phyloP scores from a whole-genome alignment of 345 rosid genomes.

The Arabis alpina region DNA sequence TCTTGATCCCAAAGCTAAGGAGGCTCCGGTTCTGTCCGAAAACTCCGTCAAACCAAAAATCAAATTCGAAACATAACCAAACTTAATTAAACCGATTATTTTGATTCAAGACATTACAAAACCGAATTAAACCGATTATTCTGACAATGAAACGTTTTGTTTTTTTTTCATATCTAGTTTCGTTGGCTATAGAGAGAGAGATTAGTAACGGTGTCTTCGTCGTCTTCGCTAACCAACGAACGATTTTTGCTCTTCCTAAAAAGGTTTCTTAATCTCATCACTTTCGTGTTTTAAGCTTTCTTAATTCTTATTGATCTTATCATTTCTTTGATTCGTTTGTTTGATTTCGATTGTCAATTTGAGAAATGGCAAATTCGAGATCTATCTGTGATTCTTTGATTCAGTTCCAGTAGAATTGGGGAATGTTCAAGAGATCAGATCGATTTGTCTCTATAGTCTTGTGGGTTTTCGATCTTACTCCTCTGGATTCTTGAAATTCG shows the following conservation, averaged over 20 bases:
- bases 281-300: too few species aligned
- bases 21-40: conserved; percentile 24
- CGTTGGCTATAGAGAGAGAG: conserved; percentile 32
- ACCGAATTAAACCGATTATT: conserved; percentile 17
- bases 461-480: conserved; percentile 31
- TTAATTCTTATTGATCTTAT: too few species aligned
- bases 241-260: conserved; percentile 26
- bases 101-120: background rate
- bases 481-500: conserved; percentile 7
- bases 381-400: conserved; percentile 7
- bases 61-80: background rate
- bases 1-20: conserved; percentile 1
- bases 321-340: too few species aligned
- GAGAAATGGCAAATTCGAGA: conserved; percentile 30
- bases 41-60: background rate
- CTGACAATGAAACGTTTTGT: background rate
- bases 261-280: conserved; percentile 24
- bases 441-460: background rate
- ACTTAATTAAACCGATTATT: conserved; percentile 5
- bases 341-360: conserved; percentile 18
- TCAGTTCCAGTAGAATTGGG: background rate
- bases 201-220: conserved; percentile 43
- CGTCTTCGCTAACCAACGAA: background rate
- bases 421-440: conserved; percentile 27
- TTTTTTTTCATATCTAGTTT: conserved; percentile 29